Percentiles rank a stretch among this genome's conserved stretches.
These are phyloP conservation scores for Peniophora sp. DNA, from an alignment of 1,284 basidiomycete species.

Conservation along the genomic window DNA sequence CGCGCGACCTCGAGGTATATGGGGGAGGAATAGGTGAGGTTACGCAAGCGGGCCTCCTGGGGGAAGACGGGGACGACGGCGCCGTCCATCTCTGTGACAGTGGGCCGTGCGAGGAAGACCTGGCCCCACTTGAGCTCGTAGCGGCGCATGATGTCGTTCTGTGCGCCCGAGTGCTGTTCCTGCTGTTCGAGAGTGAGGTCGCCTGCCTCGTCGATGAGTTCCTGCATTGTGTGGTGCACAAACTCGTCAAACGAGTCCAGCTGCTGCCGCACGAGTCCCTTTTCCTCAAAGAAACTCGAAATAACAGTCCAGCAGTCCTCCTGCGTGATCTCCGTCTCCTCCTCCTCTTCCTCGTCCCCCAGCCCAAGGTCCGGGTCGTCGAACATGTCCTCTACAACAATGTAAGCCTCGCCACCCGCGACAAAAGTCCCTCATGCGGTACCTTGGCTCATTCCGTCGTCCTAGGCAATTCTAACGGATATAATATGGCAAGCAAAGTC, in stretches of 20 bases:
- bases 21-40: conserved; percentile 93
- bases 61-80: conserved; percentile 91
- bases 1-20: conserved; percentile 97
- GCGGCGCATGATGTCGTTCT: conserved; percentile 74
- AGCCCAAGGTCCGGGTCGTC: conserved; percentile 50
- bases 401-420: too few relatives aligned
- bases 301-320: conserved; percentile 97
- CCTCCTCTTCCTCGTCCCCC: conserved; percentile 59
- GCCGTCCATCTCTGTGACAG: conserved; percentile 93
- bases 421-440: too few relatives aligned
- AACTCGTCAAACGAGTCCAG: conserved; percentile 99
- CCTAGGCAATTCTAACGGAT: neutral
- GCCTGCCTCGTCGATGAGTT: conserved; percentile 93
- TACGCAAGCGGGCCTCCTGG: conserved; percentile 94
- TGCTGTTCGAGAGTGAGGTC: conserved; percentile 95
- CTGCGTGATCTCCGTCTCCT: conserved; percentile 76
- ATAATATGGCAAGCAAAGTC: neutral
- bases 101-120: conserved; percentile 93
- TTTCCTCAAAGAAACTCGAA: conserved; percentile 93
- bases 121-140: conserved; percentile 98
- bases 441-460: neutral
- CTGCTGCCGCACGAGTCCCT: conserved; percentile 96
- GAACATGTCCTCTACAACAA: conserved; percentile 21
- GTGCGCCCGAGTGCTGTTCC: conserved; percentile 88
- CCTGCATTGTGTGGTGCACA: conserved; percentile 99